Evolutionary conservation across 2,329 filamentous ascomycete genomes (phyloP).

Genomic region (Ascochyta pisi): DNA sequence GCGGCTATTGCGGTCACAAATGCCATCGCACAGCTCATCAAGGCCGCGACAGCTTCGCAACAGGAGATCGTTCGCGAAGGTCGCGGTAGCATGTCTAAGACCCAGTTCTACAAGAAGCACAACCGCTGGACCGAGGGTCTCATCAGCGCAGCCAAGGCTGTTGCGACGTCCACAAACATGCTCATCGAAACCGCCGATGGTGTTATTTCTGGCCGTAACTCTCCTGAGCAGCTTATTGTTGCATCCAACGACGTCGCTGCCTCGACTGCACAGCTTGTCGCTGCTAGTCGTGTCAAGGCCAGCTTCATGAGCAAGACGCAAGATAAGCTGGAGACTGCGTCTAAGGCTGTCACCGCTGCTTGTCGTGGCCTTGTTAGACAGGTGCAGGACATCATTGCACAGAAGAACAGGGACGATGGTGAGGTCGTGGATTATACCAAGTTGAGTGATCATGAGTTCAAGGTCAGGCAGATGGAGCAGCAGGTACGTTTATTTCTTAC

Average conservation of each 20-base stretch:
- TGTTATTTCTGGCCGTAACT: conserved; percentile 89
- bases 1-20: conserved; percentile 92
- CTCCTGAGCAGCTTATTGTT: conserved; percentile 95
- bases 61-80: conserved; percentile 96
- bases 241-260: conserved; percentile 97
- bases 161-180: conserved; percentile 90
- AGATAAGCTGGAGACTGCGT: conserved; percentile 86
- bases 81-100: conserved; percentile 82
- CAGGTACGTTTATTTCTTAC: conserved; percentile 70
- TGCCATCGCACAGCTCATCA: conserved; percentile 92
- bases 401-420: conserved; percentile 77
- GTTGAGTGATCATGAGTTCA: conserved; percentile 94
- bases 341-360: conserved; percentile 88
- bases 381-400: conserved; percentile 92
- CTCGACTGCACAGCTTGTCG: conserved; percentile 94
- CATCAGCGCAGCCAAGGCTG: conserved; percentile 95
- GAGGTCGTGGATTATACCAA: conserved; percentile 87
- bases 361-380: conserved; percentile 89
- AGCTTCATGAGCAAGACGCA: conserved; percentile 98
- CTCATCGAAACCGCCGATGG: conserved; percentile 98
- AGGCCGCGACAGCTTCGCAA: conserved; percentile 90
- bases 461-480: conserved; percentile 98
- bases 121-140: conserved; percentile 98
- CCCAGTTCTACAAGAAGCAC: conserved; percentile 99
- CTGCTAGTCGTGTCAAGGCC: conserved; percentile 93